Percentiles rank a stretch among this genome's conserved stretches.
Evolutionary conservation across 2,329 filamentous ascomycete species (phyloP).

Genomic region (Penicillium carneum): DNA sequence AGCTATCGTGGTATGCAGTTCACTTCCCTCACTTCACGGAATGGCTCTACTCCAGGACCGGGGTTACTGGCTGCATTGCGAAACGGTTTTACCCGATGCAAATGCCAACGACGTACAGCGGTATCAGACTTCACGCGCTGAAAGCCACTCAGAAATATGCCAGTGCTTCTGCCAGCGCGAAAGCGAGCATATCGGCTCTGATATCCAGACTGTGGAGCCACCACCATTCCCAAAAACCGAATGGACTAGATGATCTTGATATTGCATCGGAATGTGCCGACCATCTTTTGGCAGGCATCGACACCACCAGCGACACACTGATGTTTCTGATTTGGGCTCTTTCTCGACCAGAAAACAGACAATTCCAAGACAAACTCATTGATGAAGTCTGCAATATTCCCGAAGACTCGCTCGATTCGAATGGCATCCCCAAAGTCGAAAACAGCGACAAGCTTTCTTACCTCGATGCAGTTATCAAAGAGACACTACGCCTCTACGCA

Average conservation of each 20-base stretch:
- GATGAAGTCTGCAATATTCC: not conserved
- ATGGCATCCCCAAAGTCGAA: not conserved
- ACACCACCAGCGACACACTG: not conserved
- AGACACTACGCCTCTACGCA: not conserved
- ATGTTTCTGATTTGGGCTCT: slow-evolving; percentile 1
- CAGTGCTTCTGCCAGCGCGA: not conserved
- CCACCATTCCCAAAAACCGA: not conserved
- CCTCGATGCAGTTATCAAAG: not conserved
- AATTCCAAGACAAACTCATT: not conserved
- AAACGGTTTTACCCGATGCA: slow-evolving; percentile 1
- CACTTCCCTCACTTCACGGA: slow-evolving; percentile 3
- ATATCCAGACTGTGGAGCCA: not conserved
- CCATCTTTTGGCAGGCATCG: not conserved
- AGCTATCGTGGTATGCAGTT: slow-evolving; percentile 3
- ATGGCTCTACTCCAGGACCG: not conserved
- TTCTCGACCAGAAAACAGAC: not conserved
- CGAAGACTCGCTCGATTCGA: not conserved
- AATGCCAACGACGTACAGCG: not conserved
- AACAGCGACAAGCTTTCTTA: not conserved
- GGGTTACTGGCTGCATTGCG: not conserved
- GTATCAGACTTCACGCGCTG: slow-evolving; percentile 1
- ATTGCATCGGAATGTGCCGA: not conserved
- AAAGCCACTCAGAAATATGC: slow-evolving; percentile 2
- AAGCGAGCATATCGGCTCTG: not conserved
- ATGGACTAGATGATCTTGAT: not conserved